These are phyloP conservation scores for Lathyrus tuberosus DNA, from an alignment of 306 rosid species.

Conservation along the genomic window DNA sequence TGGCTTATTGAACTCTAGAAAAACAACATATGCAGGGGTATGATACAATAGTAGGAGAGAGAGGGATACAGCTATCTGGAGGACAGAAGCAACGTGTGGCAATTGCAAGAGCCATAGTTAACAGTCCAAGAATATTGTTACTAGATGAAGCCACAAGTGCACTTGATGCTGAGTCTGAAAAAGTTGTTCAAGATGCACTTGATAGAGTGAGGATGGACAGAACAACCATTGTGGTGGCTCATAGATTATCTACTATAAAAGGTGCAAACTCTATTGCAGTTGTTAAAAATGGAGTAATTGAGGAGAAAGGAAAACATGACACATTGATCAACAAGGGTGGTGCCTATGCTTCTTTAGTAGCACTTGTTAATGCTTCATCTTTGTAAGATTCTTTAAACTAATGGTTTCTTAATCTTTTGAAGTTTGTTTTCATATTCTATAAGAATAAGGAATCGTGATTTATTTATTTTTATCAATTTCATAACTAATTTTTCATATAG, in stretches of 20 bases:
- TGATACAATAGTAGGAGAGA: constrained; percentile 67
- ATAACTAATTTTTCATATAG: no score
- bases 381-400: no score
- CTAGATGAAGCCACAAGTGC: constrained; percentile 87
- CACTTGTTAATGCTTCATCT: no score
- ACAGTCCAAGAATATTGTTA: constrained; percentile 64
- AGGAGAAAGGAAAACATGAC: constrained; percentile 76
- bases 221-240: constrained; percentile 75
- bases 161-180: constrained; percentile 81
- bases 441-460: no score
- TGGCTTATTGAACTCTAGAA: not conserved
- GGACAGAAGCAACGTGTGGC: constrained; percentile 88
- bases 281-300: constrained; percentile 63
- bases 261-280: constrained; percentile 70
- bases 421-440: no score
- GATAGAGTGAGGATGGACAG: constrained; percentile 61
- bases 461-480: no score
- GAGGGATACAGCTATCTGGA: constrained; percentile 75
- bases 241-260: constrained; percentile 65
- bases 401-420: no score
- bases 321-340: constrained; percentile 61
- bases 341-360: not conserved
- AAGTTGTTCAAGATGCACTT: constrained; percentile 72
- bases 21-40: constrained; percentile 56
- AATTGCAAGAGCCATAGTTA: constrained; percentile 70